Evolutionary conservation across 495 filamentous ascomycete species (phyloP).

Genomic region (Penicillium waksmanii): DNA sequence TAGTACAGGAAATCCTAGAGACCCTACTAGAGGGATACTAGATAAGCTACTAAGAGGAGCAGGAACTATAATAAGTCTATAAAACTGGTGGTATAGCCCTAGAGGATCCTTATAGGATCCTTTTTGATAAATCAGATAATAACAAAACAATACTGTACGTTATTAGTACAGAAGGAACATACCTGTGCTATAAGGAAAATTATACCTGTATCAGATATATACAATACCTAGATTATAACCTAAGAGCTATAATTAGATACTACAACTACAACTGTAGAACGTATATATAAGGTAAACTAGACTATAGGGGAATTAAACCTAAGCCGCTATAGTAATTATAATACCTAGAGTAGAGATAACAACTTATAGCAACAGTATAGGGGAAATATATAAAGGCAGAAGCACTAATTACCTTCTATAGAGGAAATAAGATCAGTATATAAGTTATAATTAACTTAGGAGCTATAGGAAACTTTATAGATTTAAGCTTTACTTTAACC

Average conservation of each 20-base stretch:
- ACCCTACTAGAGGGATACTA: neutral
- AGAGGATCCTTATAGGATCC: neutral
- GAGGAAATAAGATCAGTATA: neutral
- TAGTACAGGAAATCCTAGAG: neutral
- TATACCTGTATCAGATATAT: neutral
- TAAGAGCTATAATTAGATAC: neutral
- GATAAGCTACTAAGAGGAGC: neutral
- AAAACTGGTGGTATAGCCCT: neutral
- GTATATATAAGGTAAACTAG: neutral
- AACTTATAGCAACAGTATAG: neutral
- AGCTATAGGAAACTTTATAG: neutral
- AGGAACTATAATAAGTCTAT: neutral
- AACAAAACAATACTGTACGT: neutral
- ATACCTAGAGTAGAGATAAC: neutral
- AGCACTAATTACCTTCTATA: neutral
- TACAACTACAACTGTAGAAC: neutral
- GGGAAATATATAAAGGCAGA: neutral
- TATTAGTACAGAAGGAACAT: neutral
- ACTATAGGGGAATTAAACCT: neutral
- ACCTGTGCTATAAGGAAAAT: neutral
- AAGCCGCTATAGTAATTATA: neutral
- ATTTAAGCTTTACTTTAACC: neutral
- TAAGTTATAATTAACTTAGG: neutral
- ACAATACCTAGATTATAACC: neutral
- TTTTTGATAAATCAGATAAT: neutral